These are phyloP conservation scores for Elaeis guineensis DNA, from an alignment of 176 grass and related monocot genomes.

Conservation along the genomic window DNA sequence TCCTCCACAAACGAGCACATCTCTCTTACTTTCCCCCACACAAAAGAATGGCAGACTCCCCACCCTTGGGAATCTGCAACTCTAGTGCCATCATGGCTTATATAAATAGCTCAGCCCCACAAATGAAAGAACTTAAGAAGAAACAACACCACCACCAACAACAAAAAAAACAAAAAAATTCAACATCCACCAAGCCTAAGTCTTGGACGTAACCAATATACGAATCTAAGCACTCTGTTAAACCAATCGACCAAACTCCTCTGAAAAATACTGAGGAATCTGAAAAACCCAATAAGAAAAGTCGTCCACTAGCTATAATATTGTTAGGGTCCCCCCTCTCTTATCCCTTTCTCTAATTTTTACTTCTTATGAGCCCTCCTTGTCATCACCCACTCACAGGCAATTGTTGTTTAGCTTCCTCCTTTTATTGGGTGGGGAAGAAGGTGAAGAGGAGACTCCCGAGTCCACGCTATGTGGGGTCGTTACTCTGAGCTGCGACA, in stretches of 20 bases:
- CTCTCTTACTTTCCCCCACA: slow-evolving; percentile 13
- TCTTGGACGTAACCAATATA: no score
- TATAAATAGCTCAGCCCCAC: slow-evolving; percentile 32
- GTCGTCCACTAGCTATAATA: slow-evolving; percentile 23
- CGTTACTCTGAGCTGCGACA: slow-evolving; percentile 30
- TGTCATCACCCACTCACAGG: slow-evolving; percentile 4
- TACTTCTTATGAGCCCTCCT: neutral
- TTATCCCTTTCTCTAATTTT: slow-evolving; percentile 17
- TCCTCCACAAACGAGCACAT: slow-evolving; percentile 27
- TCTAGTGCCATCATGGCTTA: slow-evolving; percentile 26
- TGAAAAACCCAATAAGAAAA: slow-evolving; percentile 31
- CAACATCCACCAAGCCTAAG: no score
- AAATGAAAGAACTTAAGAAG: slow-evolving; percentile 7
- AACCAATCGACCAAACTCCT: slow-evolving; percentile 17
- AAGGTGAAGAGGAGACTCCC: slow-evolving; percentile 27
- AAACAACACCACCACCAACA: neutral
- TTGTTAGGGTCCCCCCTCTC: slow-evolving; percentile 5
- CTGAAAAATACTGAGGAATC: slow-evolving; percentile 46
- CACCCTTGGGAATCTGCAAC: no score
- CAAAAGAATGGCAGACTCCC: slow-evolving; percentile 32
- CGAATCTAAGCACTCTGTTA: slow-evolving; percentile 1
- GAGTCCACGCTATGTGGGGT: slow-evolving; percentile 24
- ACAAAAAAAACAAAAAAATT: no score
- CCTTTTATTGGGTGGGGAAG: slow-evolving; percentile 37
- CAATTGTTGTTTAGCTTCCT: slow-evolving; percentile 35